Conservation (phyloP, 2,329 filamentous ascomycete genomes). For the Eutypa lata region DNA sequence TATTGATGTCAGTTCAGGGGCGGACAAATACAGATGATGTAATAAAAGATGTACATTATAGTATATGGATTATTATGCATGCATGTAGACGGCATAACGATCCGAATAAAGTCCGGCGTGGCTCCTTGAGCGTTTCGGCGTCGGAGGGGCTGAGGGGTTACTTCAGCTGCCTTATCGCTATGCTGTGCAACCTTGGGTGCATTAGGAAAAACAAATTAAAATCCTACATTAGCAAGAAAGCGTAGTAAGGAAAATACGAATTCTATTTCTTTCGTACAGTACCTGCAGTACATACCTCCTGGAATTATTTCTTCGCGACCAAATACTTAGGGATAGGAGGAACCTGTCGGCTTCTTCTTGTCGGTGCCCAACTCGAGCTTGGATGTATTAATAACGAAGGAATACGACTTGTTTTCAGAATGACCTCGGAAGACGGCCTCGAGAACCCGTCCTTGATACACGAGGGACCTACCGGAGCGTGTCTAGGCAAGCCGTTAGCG, state of each 20-base stretch:
- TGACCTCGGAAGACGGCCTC: slow-evolving; percentile 1
- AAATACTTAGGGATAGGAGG: too few relatives aligned
- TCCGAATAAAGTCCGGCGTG: neutral
- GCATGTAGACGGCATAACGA: neutral
- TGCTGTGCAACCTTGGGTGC: neutral
- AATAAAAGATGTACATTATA: too few relatives aligned
- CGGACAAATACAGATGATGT: too few relatives aligned
- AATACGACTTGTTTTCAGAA: neutral
- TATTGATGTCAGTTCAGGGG: too few relatives aligned
- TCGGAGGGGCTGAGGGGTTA: too few relatives aligned
- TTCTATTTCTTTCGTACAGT: too few relatives aligned
- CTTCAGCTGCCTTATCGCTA: neutral
- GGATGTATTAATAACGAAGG: neutral
- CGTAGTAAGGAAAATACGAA: too few relatives aligned
- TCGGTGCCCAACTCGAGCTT: neutral
- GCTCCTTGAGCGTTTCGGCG: neutral
- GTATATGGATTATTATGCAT: neutral
- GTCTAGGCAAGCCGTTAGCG: slow-evolving; percentile 18
- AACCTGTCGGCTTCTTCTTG: too few relatives aligned
- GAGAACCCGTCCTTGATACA: slow-evolving; percentile 28
- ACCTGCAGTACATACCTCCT: too few relatives aligned
- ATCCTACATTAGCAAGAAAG: too few relatives aligned
- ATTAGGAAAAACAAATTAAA: too few relatives aligned
- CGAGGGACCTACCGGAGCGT: slow-evolving; percentile 15
- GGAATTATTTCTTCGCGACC: too few relatives aligned